Evolutionary conservation across 2,329 filamentous ascomycete genomes (phyloP), one percentile per base, ranked within the genome.

Genomic region (Colletotrichum agaves): DNA sequence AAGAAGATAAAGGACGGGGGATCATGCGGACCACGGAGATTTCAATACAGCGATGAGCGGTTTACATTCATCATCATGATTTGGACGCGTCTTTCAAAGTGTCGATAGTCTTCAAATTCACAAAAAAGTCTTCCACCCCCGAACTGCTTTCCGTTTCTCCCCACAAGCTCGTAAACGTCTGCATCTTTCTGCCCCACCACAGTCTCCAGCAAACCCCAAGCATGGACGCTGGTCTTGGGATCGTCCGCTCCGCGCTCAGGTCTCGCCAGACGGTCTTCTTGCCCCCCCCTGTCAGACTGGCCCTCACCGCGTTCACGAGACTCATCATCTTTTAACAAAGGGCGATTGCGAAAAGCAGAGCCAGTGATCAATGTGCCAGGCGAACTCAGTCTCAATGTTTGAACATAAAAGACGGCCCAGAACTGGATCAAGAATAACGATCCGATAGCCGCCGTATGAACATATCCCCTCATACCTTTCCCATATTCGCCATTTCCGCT

Each of bases 241-340:
- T 71, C 62, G 5, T 75, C 69, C 0, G 75, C 76, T 6, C 76
- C 75, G 1, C 55, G 17, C n/a, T 72, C 60, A 3, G 72, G 50
- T 8, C 74, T 71, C 56, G 72, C 71, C 69, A 75, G 60, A 1
- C 71, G 72, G 7, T 75, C 74, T 4, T 69, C 67, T n/a, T n/a
- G n/a, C n/a, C n/a, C 23, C 73, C 72, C 10, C 76, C 75, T 0
- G 75, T 73, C 5, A 80, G 69, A 43, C 77, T 76, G 33, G n/a
- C n/a, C n/a, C n/a, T n/a, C n/a, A n/a, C n/a, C n/a, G n/a, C n/a
- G n/a, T n/a, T n/a, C n/a, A n/a, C n/a, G n/a, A n/a, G n/a, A n/a
- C n/a, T n/a, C n/a, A n/a, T n/a, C n/a, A n/a, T n/a, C n/a, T n/a
- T n/a, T n/a, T n/a, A n/a, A n/a, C n/a, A n/a, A n/a, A n/a, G n/a